phyloP scores from a whole-genome alignment of 345 rosid genomes.

The Noccaea bulbosa region DNA sequence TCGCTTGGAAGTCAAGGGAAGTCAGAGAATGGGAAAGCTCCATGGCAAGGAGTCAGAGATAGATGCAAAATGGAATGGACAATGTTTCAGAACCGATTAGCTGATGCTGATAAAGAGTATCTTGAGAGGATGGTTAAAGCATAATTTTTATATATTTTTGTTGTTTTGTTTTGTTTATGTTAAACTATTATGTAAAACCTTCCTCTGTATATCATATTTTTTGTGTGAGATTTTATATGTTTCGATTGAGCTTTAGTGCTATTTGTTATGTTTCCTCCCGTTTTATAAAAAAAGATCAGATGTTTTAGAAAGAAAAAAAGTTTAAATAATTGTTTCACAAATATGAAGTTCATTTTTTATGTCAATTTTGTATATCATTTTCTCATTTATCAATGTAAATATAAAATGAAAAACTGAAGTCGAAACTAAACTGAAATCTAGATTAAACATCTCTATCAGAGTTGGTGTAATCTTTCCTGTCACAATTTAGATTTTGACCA shows the following conservation, averaged over 20 bases:
- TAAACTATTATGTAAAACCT: background rate
- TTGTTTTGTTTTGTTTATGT: background rate
- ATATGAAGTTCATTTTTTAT: too few relatives aligned
- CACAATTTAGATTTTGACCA: constrained; percentile 7
- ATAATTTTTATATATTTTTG: background rate
- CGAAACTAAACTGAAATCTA: background rate
- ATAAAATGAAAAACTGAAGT: too few relatives aligned
- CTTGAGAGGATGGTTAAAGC: constrained; percentile 26
- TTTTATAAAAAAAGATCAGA: too few relatives aligned
- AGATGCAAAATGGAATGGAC: constrained; percentile 84
- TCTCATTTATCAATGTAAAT: too few relatives aligned
- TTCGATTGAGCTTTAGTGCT: constrained; percentile 10
- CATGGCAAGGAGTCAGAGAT: constrained; percentile 87
- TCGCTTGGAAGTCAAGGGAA: constrained; percentile 86
- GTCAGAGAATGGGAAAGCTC: constrained; percentile 71
- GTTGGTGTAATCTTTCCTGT: constrained; percentile 1
- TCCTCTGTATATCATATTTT: constrained; percentile 22
- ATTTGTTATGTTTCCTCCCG: background rate
- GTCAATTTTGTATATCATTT: too few relatives aligned
- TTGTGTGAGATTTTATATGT: constrained; percentile 6
- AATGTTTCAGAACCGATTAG: constrained; percentile 70
- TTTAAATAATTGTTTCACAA: too few relatives aligned
- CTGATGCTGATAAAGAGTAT: constrained; percentile 65
- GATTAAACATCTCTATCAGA: background rate
- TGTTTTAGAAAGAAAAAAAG: too few relatives aligned